Evolutionary conservation across 352 stramenopile genomes (phyloP), one percentile per base, ranked within the genome.

Genomic region (Globisporangium uncinulatum): DNA sequence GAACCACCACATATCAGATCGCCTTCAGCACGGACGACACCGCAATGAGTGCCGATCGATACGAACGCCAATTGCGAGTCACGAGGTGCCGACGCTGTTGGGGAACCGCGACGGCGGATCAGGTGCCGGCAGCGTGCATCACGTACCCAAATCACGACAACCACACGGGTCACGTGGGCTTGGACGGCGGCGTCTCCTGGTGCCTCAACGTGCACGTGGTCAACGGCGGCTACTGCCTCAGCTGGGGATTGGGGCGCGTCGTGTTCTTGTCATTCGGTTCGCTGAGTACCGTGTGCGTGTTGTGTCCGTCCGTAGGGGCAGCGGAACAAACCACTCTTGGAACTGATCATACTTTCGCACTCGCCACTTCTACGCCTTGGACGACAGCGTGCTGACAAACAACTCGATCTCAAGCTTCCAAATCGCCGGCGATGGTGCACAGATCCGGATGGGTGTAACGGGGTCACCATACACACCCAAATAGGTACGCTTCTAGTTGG

Each of bases 381-480:
- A 32, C 10, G 20, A 7, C 32, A 63, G 57, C n/a, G 14, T 50
- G 19, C 46, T 63, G 11, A 45, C 51, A 0, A 54, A 63, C 44
- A 63, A 63, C 51, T 57, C 57, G 21, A 57, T 63, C 51, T 37
- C 36, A 36, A 59, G 19, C n/a, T 32, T 63, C 19, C 17, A 34
- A 3, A 55, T 63, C 17, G 11, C 44, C 5, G 20, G 36, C 46
- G 39, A 34, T 10, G 43, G n/a, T 10, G 37, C 21, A 2, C 36
- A 20, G 1, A 34, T 36, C 14, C 39, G n/a, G n/a, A n/a, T n/a
- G n/a, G n/a, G n/a, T n/a, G n/a, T n/a, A n/a, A n/a, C n/a, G n/a
- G n/a, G n/a, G n/a, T n/a, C n/a, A n/a, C n/a, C n/a, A n/a, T n/a
- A n/a, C n/a, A n/a, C n/a, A n/a, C n/a, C n/a, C n/a, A n/a, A n/a